phyloP scores from a whole-genome alignment of 2,329 filamentous ascomycete genomes.

The Pseudogymnoascus sp. region DNA sequence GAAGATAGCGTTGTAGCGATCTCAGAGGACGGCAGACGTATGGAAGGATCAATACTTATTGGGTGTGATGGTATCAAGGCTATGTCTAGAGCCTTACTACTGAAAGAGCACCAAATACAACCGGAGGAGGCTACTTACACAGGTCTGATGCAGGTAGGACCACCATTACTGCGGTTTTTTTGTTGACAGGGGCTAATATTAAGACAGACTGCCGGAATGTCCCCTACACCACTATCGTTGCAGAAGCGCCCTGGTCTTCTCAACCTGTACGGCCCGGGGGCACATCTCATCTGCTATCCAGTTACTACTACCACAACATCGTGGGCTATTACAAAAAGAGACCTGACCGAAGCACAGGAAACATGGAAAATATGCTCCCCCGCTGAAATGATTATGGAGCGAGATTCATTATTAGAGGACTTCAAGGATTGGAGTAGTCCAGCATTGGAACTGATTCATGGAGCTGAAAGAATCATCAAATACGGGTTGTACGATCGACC shows the following conservation, averaged over 20 bases:
- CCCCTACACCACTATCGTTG: constrained; percentile 35
- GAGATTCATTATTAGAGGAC: constrained; percentile 15
- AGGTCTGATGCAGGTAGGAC: constrained; percentile 21
- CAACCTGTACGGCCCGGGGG: constrained; percentile 24
- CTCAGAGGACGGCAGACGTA: constrained; percentile 18
- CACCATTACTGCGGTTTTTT: constrained; percentile 15
- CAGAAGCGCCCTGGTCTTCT: constrained; percentile 29
- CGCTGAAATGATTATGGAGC: constrained; percentile 17
- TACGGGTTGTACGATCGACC: constrained; percentile 29
- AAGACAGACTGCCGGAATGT: constrained; percentile 28
- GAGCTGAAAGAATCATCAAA: constrained; percentile 23
- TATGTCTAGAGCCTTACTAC: constrained; percentile 15
- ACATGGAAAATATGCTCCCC: constrained; percentile 22
- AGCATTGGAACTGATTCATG: constrained; percentile 18
- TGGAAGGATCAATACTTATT: constrained; percentile 21
- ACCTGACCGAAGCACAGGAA: constrained; percentile 19
- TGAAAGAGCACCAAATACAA: constrained; percentile 15
- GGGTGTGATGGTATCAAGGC: constrained; percentile 25
- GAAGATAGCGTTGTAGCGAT: constrained; percentile 20
- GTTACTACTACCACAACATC: constrained; percentile 19
- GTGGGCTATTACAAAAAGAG: constrained; percentile 23
- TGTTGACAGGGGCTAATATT: constrained; percentile 11
- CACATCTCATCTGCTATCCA: constrained; percentile 23
- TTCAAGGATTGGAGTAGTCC: constrained; percentile 19
- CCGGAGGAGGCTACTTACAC: constrained; percentile 20